Evolutionary conservation across 129 eudicot genomes (phyloP).

Genomic region (Tagetes patula): DNA sequence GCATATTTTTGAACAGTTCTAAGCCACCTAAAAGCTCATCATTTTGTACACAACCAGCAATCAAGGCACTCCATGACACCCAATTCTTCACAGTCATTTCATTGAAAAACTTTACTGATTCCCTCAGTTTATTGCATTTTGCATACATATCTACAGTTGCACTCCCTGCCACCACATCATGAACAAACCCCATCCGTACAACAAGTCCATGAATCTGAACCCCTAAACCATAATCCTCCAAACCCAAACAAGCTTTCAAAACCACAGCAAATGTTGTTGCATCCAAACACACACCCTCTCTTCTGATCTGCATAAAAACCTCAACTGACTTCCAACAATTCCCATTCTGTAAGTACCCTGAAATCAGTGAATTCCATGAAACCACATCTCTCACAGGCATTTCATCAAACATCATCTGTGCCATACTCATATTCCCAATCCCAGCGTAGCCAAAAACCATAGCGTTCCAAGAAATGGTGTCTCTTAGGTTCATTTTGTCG

Average conservation of each 20-base stretch:
- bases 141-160: conserved; percentile 91
- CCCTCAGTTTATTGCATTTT: conserved; percentile 57
- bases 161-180: conserved; percentile 73
- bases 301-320: conserved; percentile 46
- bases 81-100: conserved; percentile 74
- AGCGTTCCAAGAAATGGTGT: conserved; percentile 63
- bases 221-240: conserved; percentile 57
- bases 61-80: conserved; percentile 89
- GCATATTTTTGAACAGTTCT: conserved; percentile 70
- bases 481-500: conserved; percentile 65
- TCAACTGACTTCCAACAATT: conserved; percentile 44
- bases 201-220: conserved; percentile 65
- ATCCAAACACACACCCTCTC: conserved; percentile 46
- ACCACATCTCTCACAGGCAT: conserved; percentile 71
- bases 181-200: conserved; percentile 47
- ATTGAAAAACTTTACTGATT: conserved; percentile 48
- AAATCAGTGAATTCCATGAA: conserved; percentile 84
- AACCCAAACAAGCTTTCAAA: conserved; percentile 63
- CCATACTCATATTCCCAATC: conserved; percentile 44
- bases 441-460: conserved; percentile 43
- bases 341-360: conserved; percentile 76
- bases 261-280: conserved; percentile 70
- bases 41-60: conserved; percentile 76
- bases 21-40: conserved; percentile 51
- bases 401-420: conserved; percentile 47